Evolutionary conservation across 129 eudicot genomes (phyloP).

Genomic region (Flaveria robusta): DNA sequence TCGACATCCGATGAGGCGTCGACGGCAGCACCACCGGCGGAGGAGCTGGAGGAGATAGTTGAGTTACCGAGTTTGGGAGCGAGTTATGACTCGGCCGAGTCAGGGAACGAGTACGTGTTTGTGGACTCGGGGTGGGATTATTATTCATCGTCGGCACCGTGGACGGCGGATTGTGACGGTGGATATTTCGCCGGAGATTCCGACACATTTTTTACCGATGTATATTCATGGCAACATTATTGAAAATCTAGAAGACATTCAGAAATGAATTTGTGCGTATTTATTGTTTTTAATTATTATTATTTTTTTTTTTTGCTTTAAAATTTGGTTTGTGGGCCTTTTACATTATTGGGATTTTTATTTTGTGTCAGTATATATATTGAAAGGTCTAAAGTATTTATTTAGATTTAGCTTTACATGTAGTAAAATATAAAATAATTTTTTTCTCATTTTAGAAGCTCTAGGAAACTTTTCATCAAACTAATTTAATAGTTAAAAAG

Average conservation of each 20-base stretch:
- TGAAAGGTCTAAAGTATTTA: not conserved
- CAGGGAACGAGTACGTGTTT: slow-evolving; percentile 22
- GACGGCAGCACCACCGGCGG: not conserved
- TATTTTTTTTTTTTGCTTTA: not conserved
- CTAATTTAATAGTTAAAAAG: too few relatives aligned
- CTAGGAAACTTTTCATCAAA: too few relatives aligned
- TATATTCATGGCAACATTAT: slow-evolving; percentile 16
- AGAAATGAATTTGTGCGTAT: not conserved
- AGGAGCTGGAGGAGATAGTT: slow-evolving; percentile 12
- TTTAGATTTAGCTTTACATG: too few relatives aligned
- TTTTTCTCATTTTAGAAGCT: too few relatives aligned
- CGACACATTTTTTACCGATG: not conserved
- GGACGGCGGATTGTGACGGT: slow-evolving; percentile 6
- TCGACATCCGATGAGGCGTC: not conserved
- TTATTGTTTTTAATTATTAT: not conserved
- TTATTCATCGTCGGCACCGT: not conserved
- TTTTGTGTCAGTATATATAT: not conserved
- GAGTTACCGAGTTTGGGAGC: slow-evolving; percentile 9
- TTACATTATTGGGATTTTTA: not conserved
- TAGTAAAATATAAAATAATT: too few relatives aligned
- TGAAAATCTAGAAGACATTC: not conserved
- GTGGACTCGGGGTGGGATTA: slow-evolving; percentile 29
- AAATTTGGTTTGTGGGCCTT: not conserved
- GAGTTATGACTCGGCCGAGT: slow-evolving; percentile 22
- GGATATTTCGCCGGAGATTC: slow-evolving; percentile 18